phyloP scores from a whole-genome alignment of 768 basidiomycete species.

The Boletus reticulatus region DNA sequence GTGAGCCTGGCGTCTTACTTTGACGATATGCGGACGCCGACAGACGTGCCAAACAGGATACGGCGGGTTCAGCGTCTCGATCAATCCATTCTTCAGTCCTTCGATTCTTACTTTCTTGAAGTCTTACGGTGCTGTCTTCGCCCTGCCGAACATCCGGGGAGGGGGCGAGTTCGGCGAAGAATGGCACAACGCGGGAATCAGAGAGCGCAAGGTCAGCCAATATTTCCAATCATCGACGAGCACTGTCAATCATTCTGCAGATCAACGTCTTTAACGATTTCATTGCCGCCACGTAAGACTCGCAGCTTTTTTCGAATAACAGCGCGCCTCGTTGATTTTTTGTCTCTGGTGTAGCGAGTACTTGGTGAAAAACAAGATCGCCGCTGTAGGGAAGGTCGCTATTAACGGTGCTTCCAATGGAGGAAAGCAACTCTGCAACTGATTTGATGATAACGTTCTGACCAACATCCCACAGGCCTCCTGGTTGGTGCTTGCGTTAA shows the following conservation, averaged over 20 bases:
- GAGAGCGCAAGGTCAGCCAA: conserved; percentile 60
- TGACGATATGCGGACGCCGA: not conserved
- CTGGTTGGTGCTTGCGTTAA: conserved; percentile 85
- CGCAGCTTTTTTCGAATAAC: not conserved
- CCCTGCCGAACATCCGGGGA: conserved; percentile 58
- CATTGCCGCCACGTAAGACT: conserved; percentile 69
- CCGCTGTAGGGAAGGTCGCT: conserved; percentile 63
- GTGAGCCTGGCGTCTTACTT: conserved; percentile 32
- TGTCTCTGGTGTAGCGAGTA: conserved; percentile 47
- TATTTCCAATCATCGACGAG: not conserved
- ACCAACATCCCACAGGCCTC: conserved; percentile 45
- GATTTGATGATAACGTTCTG: not conserved
- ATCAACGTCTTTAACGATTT: conserved; percentile 81
- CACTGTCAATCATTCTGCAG: conserved; percentile 32
- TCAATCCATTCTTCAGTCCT: conserved; percentile 71
- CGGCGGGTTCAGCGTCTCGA: conserved; percentile 75
- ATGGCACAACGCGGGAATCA: conserved; percentile 76
- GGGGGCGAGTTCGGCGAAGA: conserved; percentile 80
- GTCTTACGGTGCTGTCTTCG: conserved; percentile 65
- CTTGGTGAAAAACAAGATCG: conserved; percentile 71
- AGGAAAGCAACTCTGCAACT: conserved; percentile 39
- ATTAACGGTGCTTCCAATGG: conserved; percentile 84
- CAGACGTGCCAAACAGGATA: conserved; percentile 48
- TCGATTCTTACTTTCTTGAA: conserved; percentile 71
- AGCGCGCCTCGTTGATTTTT: not conserved